Evolutionary conservation across 2,329 filamentous ascomycete species (phyloP).

Genomic region (Aureobasidium mangrovei): DNA sequence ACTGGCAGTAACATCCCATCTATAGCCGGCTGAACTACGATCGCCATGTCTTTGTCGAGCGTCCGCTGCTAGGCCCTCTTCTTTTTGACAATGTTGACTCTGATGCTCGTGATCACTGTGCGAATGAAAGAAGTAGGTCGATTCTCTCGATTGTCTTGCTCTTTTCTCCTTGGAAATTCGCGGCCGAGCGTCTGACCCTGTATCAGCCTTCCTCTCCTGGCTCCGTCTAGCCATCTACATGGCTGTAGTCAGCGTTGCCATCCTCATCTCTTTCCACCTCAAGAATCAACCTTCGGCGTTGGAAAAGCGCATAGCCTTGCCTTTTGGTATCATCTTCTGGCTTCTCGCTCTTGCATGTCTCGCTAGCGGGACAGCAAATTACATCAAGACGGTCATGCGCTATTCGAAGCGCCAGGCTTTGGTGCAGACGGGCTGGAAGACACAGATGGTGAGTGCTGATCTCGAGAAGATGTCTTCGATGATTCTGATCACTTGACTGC

Average conservation of each 20-base stretch:
- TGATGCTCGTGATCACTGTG: slow-evolving; percentile 69
- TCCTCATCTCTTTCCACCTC: slow-evolving; percentile 88
- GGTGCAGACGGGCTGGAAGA: slow-evolving; percentile 90
- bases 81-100: slow-evolving; percentile 67
- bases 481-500: background rate
- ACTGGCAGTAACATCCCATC: background rate
- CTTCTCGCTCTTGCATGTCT: slow-evolving; percentile 68
- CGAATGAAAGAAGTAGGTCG: slow-evolving; percentile 58
- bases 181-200: too few species aligned
- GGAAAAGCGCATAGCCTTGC: slow-evolving; percentile 70
- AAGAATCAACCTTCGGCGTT: slow-evolving; percentile 59
- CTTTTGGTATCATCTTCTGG: slow-evolving; percentile 87
- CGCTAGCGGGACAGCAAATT: slow-evolving; percentile 70
- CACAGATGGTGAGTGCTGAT: slow-evolving; percentile 55
- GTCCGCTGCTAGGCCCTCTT: slow-evolving; percentile 57
- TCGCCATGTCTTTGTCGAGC: slow-evolving; percentile 46
- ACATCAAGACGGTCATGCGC: slow-evolving; percentile 71
- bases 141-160: background rate
- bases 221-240: slow-evolving; percentile 84
- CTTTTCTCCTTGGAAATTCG: too few species aligned
- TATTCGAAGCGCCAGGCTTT: slow-evolving; percentile 72
- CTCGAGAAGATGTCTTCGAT: background rate
- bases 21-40: slow-evolving; percentile 24
- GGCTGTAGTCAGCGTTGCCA: slow-evolving; percentile 79
- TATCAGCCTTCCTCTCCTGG: slow-evolving; percentile 70